A percentile compares a stretch with the other conserved stretches of the same genome.
Conservation (phyloP, 129 eudicot species). For the Rutidosis leptorrhynchoides region DNA sequence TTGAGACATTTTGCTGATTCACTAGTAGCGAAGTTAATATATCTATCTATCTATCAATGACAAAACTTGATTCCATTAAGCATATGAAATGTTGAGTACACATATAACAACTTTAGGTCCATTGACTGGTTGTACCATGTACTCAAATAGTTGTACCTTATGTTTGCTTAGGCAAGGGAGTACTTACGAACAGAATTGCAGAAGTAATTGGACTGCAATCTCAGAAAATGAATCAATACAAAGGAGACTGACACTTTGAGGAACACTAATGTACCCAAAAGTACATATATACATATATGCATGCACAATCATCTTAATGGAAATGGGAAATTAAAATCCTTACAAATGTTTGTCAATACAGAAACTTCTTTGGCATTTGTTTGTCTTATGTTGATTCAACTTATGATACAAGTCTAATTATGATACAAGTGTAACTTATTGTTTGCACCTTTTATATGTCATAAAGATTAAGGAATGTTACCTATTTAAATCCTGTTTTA, state of each 20-base stretch:
- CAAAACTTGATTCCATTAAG: constrained; percentile 24
- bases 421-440: too few species aligned
- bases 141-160: constrained; percentile 26
- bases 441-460: too few species aligned
- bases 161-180: constrained; percentile 17
- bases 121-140: constrained; percentile 25
- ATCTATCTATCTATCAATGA: constrained; percentile 20
- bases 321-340: constrained; percentile 12
- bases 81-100: constrained; percentile 20
- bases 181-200: constrained; percentile 23
- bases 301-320: constrained; percentile 27
- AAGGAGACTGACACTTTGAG: constrained; percentile 26
- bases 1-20: constrained; percentile 29
- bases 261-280: constrained; percentile 37
- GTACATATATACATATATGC: constrained; percentile 14
- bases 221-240: constrained; percentile 23
- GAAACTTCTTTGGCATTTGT: constrained; percentile 7
- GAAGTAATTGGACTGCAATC: constrained; percentile 26
- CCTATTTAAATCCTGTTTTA: too few species aligned
- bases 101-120: constrained; percentile 21
- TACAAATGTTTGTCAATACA: not conserved
- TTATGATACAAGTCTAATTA: too few species aligned
- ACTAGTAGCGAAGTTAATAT: constrained; percentile 17
- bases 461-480: too few species aligned
- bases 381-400: not conserved